Evolutionary conservation across 768 basidiomycete genomes (phyloP).

Genomic region (Agrocybe praecox): DNA sequence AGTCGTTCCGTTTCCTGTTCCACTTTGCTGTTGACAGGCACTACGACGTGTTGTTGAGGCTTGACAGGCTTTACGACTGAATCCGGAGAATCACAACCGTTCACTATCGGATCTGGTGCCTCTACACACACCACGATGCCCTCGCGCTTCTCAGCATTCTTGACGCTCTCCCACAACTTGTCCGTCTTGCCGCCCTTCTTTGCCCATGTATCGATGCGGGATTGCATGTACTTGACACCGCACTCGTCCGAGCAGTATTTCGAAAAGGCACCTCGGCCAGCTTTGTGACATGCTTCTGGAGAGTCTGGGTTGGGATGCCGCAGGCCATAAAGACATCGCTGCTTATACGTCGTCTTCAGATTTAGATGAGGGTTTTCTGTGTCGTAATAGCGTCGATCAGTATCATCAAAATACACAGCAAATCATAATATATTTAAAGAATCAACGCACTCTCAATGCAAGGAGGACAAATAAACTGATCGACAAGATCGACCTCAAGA

Average conservation of each 20-base stretch:
- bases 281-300: constrained; percentile 73
- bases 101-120: constrained; percentile 21
- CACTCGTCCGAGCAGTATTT: constrained; percentile 94
- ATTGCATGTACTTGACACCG: constrained; percentile 73
- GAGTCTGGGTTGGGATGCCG: constrained; percentile 64
- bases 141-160: constrained; percentile 68
- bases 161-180: constrained; percentile 75
- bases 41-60: constrained; percentile 18
- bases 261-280: constrained; percentile 79
- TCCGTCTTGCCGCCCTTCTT: constrained; percentile 65
- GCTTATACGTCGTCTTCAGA: constrained; percentile 78
- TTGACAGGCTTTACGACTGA: constrained; percentile 18
- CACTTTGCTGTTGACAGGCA: constrained; percentile 45
- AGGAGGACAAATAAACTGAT: constrained; percentile 87
- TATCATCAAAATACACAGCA: neutral
- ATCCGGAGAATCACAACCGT: constrained; percentile 21
- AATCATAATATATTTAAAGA: neutral
- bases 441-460: constrained; percentile 63
- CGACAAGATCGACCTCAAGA: constrained; percentile 82
- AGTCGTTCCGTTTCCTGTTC: constrained; percentile 61
- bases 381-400: neutral
- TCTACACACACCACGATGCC: constrained; percentile 60
- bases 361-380: constrained; percentile 61
- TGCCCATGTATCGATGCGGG: constrained; percentile 62
- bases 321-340: constrained; percentile 72